Base-by-base conservation (phyloP, 2,329 filamentous ascomycete genomes). In the Biscogniauxia marginata region DNA sequence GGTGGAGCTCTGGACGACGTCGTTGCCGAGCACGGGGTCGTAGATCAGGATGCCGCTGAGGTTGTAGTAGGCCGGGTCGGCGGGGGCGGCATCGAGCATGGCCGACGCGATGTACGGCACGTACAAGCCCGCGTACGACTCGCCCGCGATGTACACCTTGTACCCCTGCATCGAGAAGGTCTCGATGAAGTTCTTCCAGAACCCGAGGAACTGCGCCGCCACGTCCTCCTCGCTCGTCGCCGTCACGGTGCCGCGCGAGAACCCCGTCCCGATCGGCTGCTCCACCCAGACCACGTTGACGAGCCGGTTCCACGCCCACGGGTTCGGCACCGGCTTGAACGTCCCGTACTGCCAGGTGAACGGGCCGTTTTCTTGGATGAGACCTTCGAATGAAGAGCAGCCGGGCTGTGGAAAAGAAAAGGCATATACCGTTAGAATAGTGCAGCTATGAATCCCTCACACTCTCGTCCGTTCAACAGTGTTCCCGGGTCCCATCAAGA, bases 271-370 rank as follows among this genome's bases (percentile, higher is more conserved):
- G 9, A 84, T 74, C 4, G 84, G 86, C 67, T 90, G 87, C 65
- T 90, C 89, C 7, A 89, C 79, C 83, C 86, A 95, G 48, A 95
- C 76, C 65, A 93, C 83, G 70, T 93, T 91, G 52, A 89, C 89
- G 34, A 93, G 73, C 50, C 88, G 88, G 57, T 84, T 83, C 88
- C 88, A 93, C n/a, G 82, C 82, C 75, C 87, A 92, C 0, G 82
- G 79, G 67, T 92, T 92, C 46, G 77, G 74, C 0, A 85, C 77
- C 0, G 89, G 88, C 18, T 79, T 77, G 54, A 79, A 82, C 0
- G 88, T 93, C 30, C 90, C 90, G 11, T 84, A 79, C 67, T 88
- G 83, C 87, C 87, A 90, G 4, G 81, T 55, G 65, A 91, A 88
- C 0, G 89, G 87, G 0, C 90, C 89, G 64, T 91, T 93, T 64